Evolutionary conservation across 495 filamentous ascomycete species (phyloP).

Genomic region (Trypethelium eluteriae): DNA sequence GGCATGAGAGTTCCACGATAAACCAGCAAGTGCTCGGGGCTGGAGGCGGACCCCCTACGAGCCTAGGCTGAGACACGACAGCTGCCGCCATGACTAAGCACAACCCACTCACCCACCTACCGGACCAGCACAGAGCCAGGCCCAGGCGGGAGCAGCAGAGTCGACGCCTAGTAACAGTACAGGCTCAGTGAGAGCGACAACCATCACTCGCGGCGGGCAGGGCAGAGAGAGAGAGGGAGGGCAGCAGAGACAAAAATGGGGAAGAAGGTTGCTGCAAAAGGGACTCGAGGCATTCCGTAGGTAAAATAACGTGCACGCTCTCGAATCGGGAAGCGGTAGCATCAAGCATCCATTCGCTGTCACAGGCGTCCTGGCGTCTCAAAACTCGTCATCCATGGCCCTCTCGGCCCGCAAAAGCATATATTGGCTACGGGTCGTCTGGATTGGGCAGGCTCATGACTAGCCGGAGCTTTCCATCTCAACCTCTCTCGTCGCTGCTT

Average conservation of each 20-base stretch:
- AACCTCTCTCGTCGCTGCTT: background rate
- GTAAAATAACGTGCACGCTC: slow-evolving; percentile 9
- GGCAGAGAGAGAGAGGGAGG: background rate
- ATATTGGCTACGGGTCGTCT: slow-evolving; percentile 1
- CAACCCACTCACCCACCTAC: too few species aligned
- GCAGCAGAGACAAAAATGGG: background rate
- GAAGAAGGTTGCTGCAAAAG: background rate
- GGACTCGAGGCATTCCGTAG: slow-evolving; percentile 5
- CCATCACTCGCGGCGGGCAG: background rate
- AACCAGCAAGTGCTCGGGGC: slow-evolving; percentile 6
- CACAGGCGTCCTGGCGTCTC: slow-evolving; percentile 6
- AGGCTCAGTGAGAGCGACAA: background rate
- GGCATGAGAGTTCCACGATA: slow-evolving; percentile 11
- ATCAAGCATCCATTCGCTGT: slow-evolving; percentile 11
- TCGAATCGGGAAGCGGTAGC: slow-evolving; percentile 11
- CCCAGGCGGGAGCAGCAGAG: background rate
- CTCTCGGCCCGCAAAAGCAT: slow-evolving; percentile 2
- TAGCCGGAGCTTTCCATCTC: background rate
- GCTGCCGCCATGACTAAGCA: slow-evolving; percentile 1
- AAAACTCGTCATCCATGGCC: slow-evolving; percentile 4
- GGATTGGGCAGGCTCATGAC: background rate
- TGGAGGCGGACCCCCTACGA: slow-evolving; percentile 8
- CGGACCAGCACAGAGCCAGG: too few species aligned
- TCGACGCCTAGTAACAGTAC: background rate
- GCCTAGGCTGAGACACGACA: background rate